Base-by-base conservation (phyloP, 2,329 filamentous ascomycete species). In the Canariomyces notabilis region DNA sequence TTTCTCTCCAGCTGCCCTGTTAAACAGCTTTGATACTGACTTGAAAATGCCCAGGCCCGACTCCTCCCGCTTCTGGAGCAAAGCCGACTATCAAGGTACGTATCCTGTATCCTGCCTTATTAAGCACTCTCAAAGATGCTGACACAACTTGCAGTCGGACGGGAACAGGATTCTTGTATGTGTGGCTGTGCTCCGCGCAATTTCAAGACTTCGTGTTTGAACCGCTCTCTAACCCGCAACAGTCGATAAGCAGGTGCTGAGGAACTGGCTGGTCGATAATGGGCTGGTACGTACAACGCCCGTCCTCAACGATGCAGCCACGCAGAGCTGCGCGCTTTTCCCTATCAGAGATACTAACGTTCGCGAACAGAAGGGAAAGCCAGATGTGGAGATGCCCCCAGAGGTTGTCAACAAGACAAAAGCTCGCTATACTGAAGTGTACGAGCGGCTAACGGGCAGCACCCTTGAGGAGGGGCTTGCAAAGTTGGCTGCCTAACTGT, bases 11-110 rank as follows among this genome's bases (percentile, higher is more conserved):
- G n/a, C n/a, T n/a, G n/a, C n/a, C n/a, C n/a, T n/a, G n/a, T n/a
- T n/a, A n/a, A n/a, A n/a, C n/a, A n/a, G n/a, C n/a, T n/a, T 3
- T 15, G 4, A 5, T 11, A 26, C 37, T 49, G 20, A 44, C 6
- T 18, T 5, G 9, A 3, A 7, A 2, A 6, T 16, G 9, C 16
- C 11, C 19, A 51, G 49, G 1, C 89, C 89, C 2, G 85, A 89
- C 64, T 85, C 79, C 44, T 91, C 85, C 41, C 79, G 90, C 14
- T 95, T 95, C 75, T 97, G 91, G 90, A 82, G 83, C 1, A 79
- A 76, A 53, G 81, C 81, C 35, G 74, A 74, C 37, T 94, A 91
- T 62, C 76, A 82, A 61, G 37, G 49, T 51, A 42, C 23, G 41
- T 42, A 5, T 21, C 6, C 41, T 15, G 14, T 5, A 32, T 32